These are phyloP conservation scores for Calocera cornea DNA, from an alignment of 768 basidiomycete genomes.

Conservation along the genomic window DNA sequence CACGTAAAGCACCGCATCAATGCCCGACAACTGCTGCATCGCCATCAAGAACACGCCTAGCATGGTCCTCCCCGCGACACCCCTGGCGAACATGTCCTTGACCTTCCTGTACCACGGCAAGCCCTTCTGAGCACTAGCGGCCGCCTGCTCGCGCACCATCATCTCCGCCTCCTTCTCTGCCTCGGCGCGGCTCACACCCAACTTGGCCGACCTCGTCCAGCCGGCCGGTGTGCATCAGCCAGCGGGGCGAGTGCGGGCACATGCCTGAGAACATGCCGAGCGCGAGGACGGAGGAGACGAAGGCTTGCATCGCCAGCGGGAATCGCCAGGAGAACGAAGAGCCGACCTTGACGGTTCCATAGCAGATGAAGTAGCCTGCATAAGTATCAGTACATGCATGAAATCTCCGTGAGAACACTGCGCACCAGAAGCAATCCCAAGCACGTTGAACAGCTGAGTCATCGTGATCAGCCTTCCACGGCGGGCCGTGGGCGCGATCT, in stretches of 20 bases:
- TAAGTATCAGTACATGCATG: background rate
- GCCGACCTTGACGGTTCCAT: slow-evolving; percentile 24
- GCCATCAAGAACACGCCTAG: slow-evolving; percentile 33
- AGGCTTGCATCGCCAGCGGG: slow-evolving; percentile 27
- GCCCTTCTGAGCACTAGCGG: slow-evolving; percentile 6
- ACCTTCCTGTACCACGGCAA: slow-evolving; percentile 13
- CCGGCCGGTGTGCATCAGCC: slow-evolving; percentile 28
- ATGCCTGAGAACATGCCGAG: slow-evolving; percentile 19
- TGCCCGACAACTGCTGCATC: slow-evolving; percentile 31
- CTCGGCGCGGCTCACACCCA: slow-evolving; percentile 19
- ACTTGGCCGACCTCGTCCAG: slow-evolving; percentile 24
- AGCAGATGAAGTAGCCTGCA: slow-evolving; percentile 30
- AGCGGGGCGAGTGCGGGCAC: slow-evolving; percentile 32
- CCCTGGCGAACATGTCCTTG: slow-evolving; percentile 19
- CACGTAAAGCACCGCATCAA: slow-evolving; percentile 27
- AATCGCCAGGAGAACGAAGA: slow-evolving; percentile 29
- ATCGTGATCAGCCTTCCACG: slow-evolving; percentile 31
- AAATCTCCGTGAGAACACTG: slow-evolving; percentile 15
- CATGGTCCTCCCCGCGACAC: slow-evolving; percentile 25
- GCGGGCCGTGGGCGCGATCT: slow-evolving; percentile 32
- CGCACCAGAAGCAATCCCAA: slow-evolving; percentile 31
- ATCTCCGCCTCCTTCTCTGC: slow-evolving; percentile 23
- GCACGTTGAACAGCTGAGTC: slow-evolving; percentile 32
- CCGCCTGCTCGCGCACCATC: slow-evolving; percentile 1
- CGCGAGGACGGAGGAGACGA: slow-evolving; percentile 22